phyloP scores from a whole-genome alignment of 78 protist genomes.

The Guillardia theta region DNA sequence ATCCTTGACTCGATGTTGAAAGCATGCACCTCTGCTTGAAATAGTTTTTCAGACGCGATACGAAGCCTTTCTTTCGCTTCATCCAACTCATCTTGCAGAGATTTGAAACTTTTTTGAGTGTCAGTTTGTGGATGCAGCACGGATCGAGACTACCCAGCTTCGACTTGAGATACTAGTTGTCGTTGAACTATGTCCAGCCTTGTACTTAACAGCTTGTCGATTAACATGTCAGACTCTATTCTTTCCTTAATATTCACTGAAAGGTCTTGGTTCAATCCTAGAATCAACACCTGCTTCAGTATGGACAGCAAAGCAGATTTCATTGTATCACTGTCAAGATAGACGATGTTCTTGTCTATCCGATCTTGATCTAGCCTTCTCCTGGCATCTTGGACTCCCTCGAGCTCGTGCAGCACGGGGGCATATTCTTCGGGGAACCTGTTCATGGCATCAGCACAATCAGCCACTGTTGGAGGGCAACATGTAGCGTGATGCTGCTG shows the following conservation, averaged over 20 bases:
- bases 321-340: not conserved
- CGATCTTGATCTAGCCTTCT: not conserved
- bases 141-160: not conserved
- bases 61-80: not conserved
- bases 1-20: too few species aligned
- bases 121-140: too few species aligned
- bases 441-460: not conserved
- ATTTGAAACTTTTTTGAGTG: not conserved
- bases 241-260: not conserved
- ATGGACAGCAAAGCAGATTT: too few species aligned
- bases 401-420: not conserved
- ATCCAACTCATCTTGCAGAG: not conserved
- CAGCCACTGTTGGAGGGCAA: too few species aligned
- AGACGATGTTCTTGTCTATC: not conserved
- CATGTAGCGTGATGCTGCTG: too few species aligned
- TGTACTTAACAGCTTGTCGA: not conserved
- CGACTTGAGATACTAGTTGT: not conserved
- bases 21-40: not conserved
- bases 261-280: not conserved
- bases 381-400: not conserved
- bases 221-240: not conserved
- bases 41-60: not conserved
- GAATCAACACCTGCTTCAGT: too few species aligned
- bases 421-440: not conserved
- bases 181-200: not conserved